Evolutionary conservation across 164 flowering plant species (phyloP).

Genomic region (Piper longum): DNA sequence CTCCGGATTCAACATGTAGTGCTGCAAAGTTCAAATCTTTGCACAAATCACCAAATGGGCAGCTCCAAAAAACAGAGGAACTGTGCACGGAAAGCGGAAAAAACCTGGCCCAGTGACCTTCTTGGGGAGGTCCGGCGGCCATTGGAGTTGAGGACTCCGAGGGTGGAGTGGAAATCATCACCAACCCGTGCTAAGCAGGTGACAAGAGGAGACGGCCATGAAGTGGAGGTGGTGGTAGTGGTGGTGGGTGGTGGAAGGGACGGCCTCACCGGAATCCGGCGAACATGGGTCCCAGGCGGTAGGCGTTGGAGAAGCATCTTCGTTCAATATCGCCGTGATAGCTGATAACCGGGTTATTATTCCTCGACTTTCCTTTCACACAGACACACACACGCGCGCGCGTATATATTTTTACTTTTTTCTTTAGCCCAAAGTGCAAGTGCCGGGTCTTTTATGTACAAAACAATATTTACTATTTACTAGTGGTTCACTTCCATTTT

Average conservation of each 20-base stretch:
- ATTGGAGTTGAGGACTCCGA: constrained; percentile 60
- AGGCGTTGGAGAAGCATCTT: background rate
- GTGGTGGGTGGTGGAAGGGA: no score
- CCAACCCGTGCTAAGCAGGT: constrained; percentile 1
- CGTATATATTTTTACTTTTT: no score
- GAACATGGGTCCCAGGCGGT: background rate
- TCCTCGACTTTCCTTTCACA: no score
- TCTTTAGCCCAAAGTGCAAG: no score
- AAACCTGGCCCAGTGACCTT: constrained; percentile 93
- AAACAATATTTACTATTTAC: no score
- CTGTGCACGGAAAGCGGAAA: background rate
- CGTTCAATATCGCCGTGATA: no score
- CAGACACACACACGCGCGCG: no score
- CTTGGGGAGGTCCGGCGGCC: constrained; percentile 36
- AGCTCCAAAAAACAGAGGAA: background rate
- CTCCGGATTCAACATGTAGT: constrained; percentile 74
- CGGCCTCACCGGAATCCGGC: background rate
- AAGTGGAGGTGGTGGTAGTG: background rate
- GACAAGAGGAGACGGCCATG: background rate
- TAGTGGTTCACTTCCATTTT: no score
- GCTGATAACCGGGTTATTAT: no score
- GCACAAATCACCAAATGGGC: background rate
- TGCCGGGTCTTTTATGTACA: no score
- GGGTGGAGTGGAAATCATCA: constrained; percentile 75
- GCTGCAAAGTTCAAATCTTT: constrained; percentile 32